Base-by-base conservation (phyloP, 352 stramenopile genomes). In the Pythium apleroticum region DNA sequence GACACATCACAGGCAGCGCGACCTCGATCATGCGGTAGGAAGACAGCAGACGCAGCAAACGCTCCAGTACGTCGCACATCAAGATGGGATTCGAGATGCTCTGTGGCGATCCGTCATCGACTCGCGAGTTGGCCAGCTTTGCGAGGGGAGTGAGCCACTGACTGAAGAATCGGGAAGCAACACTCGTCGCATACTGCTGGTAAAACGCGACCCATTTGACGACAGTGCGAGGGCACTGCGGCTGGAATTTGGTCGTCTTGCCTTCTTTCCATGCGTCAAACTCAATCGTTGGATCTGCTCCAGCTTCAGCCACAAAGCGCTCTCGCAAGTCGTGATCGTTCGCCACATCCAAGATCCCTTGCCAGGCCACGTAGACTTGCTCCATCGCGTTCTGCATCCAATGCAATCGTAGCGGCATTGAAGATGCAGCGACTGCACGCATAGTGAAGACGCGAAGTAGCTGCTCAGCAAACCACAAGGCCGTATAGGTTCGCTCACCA, bases 241-340 rank as follows among this genome's bases (percentile, higher is more conserved):
- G 12, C 9, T 22, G 20, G 48, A 64, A 78, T 48, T 73, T 80
- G 9, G 48, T 73, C 22, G 28, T 5, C 39, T 76, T 75, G 12
- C 61, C 67, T 15, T 66, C 60, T 54, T 80, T 88, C 86, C 86
- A 95, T 9, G 76, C 67, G 9, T 91, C 76, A 61, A 80, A 91
- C 14, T 87, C 77, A 9, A 77, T 48, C 8, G 25, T 8, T 45
- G 52, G 17, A 17, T 57, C 52, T 6, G 60, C 25, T 62, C 56
- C 52, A 17, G 49, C 65, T 3, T 69, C 71, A 35, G 69, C 57
- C 19, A 58, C 63, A 68, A 79, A 92, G 2, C 52, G 49, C 11
- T 67, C 66, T 54, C 76, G 70, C 1, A 80, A 70, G 22, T 84
- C 77, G 2, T 65, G 25, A n/a, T 85, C 71, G 35, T 89, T 87